phyloP scores from a whole-genome alignment of 1,139 yeast species.

The Protomyces pachydermus region DNA sequence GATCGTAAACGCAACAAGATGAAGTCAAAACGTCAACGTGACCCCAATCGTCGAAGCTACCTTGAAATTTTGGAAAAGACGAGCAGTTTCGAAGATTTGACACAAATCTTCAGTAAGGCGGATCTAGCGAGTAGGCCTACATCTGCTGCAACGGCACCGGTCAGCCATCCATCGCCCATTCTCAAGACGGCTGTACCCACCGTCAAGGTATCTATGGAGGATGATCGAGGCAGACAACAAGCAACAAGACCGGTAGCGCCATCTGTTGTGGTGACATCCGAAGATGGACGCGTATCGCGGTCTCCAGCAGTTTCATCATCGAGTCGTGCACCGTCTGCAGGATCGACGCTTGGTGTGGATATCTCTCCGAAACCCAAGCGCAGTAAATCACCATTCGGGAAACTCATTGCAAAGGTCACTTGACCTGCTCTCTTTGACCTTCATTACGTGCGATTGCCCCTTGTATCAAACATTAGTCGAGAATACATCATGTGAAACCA shows the following conservation, averaged over 20 bases:
- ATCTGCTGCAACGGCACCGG: not conserved
- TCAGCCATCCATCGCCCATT: not conserved
- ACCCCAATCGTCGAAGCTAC: conserved; percentile 36
- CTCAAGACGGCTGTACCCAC: not conserved
- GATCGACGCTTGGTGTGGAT: not conserved
- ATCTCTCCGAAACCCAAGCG: not conserved
- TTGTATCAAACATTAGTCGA: conserved; percentile 15
- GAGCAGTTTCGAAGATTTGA: conserved; percentile 13
- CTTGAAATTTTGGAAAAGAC: conserved; percentile 34
- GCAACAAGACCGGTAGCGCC: not conserved
- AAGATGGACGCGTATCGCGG: not conserved
- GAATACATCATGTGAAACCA: conserved; percentile 21
- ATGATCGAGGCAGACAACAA: not conserved
- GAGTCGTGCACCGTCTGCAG: not conserved
- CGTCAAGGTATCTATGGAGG: not conserved
- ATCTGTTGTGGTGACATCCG: not conserved
- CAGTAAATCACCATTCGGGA: not conserved
- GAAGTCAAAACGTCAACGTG: conserved; percentile 39
- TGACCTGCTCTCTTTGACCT: not conserved
- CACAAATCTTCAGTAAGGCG: not conserved
- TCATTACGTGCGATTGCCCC: not conserved
- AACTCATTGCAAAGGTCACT: not conserved
- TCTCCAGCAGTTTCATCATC: not conserved
- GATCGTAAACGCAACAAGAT: conserved; percentile 43
- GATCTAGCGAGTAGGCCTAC: not conserved